Percentiles rank a stretch among this genome's conserved stretches.
Evolutionary conservation across 805 yeast genomes (phyloP).

Genomic region (Myxozyma vanderwaltii): DNA sequence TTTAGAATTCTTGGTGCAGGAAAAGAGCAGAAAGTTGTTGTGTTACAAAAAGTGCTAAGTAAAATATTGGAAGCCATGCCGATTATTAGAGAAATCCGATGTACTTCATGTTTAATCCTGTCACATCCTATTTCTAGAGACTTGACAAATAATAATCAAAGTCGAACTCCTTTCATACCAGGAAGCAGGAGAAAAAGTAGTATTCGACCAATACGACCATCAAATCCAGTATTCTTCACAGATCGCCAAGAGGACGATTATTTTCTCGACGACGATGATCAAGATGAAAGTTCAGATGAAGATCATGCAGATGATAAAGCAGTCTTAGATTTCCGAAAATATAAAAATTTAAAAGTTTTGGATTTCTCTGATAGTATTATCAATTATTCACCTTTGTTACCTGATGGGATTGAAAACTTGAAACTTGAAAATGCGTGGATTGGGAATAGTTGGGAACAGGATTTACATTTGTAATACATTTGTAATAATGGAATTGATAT

Average conservation of each 20-base stretch:
- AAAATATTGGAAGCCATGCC: slow-evolving; percentile 9
- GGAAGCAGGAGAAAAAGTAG: neutral
- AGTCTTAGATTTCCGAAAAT: neutral
- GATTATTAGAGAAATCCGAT: neutral
- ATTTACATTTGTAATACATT: too few relatives aligned
- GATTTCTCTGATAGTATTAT: slow-evolving; percentile 11
- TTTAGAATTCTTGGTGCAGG: slow-evolving; percentile 7
- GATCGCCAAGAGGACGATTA: neutral
- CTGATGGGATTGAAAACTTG: slow-evolving; percentile 1
- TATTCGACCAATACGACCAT: neutral
- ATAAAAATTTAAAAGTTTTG: neutral
- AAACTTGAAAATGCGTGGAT: neutral
- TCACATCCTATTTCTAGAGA: neutral
- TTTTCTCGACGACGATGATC: neutral
- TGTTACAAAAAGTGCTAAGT: neutral
- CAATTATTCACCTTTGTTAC: neutral
- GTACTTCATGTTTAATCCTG: slow-evolving; percentile 4
- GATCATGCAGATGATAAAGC: neutral
- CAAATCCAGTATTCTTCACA: slow-evolving; percentile 8
- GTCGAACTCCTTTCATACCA: neutral
- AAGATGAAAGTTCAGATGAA: neutral
- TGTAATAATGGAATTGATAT: too few relatives aligned
- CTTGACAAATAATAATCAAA: neutral
- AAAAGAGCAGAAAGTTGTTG: slow-evolving; percentile 2
- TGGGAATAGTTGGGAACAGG: slow-evolving; percentile 6